phyloP scores from a whole-genome alignment of 2,329 filamentous ascomycete genomes.

The Stachybotrys chartarum region DNA sequence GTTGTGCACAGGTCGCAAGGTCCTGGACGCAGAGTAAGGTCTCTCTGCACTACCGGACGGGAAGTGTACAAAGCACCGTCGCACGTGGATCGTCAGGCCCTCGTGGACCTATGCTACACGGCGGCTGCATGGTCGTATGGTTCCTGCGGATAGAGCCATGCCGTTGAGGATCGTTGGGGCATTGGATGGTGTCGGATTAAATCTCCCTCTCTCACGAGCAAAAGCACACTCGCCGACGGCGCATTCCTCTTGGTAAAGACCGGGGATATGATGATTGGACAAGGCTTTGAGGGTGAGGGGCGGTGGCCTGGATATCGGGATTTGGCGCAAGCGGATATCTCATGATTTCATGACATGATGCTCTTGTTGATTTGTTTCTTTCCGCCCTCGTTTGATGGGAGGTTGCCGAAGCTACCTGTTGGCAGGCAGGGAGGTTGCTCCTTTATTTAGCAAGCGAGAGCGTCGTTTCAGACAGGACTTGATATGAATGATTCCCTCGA shows the following conservation, averaged over 20 bases:
- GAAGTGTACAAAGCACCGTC: too few species aligned
- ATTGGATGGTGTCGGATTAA: background rate
- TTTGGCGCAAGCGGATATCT: background rate
- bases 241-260: background rate
- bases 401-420: background rate
- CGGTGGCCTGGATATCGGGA: background rate
- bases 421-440: background rate
- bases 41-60: background rate
- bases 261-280: too few species aligned
- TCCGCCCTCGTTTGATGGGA: background rate
- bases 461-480: background rate
- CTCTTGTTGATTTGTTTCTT: background rate
- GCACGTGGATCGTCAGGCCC: too few species aligned
- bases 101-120: too few species aligned
- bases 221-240: background rate
- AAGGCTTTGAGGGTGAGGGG: background rate
- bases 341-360: background rate
- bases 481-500: background rate
- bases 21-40: background rate
- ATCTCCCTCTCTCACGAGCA: background rate
- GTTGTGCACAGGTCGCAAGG: background rate
- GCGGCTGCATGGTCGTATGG: too few species aligned
- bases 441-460: background rate
- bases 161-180: slow-evolving; percentile 1
- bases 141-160: background rate